Conservation (phyloP, 2,329 filamentous ascomycete species). For the Orbilia blumenaviensis region DNA sequence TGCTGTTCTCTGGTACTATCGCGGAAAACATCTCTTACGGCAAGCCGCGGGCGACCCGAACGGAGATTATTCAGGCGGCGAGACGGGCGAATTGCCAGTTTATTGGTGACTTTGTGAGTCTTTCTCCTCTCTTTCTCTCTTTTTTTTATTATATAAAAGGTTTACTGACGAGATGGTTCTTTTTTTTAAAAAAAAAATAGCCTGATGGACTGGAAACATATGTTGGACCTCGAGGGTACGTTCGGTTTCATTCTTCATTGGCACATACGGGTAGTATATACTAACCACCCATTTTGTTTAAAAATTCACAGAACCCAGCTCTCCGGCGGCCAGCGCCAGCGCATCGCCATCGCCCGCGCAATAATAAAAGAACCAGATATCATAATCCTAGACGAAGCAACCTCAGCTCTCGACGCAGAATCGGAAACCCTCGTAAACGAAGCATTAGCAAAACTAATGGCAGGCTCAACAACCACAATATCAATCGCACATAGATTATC, state of each 20-base stretch:
- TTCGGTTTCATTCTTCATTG: no score
- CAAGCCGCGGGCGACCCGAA: conserved; percentile 76
- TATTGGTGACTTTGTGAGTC: conserved; percentile 79
- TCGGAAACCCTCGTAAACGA: conserved; percentile 96
- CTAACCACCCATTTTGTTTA: neutral
- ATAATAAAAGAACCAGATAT: conserved; percentile 97
- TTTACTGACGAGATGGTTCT: neutral
- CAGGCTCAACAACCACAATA: conserved; percentile 92
- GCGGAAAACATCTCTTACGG: conserved; percentile 94
- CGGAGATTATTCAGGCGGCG: conserved; percentile 85
- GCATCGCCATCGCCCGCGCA: conserved; percentile 94
- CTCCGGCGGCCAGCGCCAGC: conserved; percentile 66
- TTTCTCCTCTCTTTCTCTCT: neutral
- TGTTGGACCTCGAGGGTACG: conserved; percentile 80
- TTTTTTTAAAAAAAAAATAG: no score
- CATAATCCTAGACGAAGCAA: conserved; percentile 94
- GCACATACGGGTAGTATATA: neutral
- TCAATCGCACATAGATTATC: conserved; percentile 95
- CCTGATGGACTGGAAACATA: conserved; percentile 94
- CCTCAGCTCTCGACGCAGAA: conserved; percentile 93
- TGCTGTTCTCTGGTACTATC: conserved; percentile 85
- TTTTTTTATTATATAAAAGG: neutral
- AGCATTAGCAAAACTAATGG: conserved; percentile 80
- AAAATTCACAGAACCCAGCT: conserved; percentile 26
- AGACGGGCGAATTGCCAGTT: conserved; percentile 95